Evolutionary conservation across 202 grass and related monocot genomes (phyloP), one percentile per base, ranked within the genome.

Genomic region (Dendrocalamus latiflorus): DNA sequence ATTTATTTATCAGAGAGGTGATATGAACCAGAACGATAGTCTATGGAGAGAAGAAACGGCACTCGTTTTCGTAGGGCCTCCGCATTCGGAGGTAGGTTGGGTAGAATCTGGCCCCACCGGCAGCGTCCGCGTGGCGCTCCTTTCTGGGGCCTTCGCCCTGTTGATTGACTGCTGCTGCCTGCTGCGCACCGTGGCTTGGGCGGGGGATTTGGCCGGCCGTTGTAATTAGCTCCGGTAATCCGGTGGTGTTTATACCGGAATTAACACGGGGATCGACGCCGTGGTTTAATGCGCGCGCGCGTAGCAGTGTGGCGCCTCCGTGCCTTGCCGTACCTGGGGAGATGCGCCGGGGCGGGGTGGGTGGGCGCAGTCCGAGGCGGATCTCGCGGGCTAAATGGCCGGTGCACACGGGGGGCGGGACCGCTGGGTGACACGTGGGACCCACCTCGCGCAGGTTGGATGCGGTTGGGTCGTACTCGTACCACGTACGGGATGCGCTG

Each of bases 311-410:
- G 44, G 45, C 37, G 41, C 8, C 3, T 8, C 41, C 39, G 12
- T 30, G 74, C 25, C 18, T 43, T 41, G 25, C 82, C 78, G 77
- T 78, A 58, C 72, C 83, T 33, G n/a, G 61, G 77, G 55, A 39
- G 58, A 43, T n/a, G n/a, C n/a, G n/a, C n/a, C n/a, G 86, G 62
- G 45, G 68, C 68, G 11, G 4, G 11, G 77, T 8, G 71, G 73
- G 74, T 74, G n/a, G n/a, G 68, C 84, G 68, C 14, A 2, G 20
- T 9, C 74, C 79, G 68, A 86, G 69, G 88, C 84, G 84, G 88
- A 86, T 90, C 84, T 58, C 61, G 74, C 36, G 51, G 51, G 25
- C 58, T n/a, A 14, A 78, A 62, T 56, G 83, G 58, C 42, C 78
- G 66, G 78, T 57, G 49, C 88, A 86, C 87, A 24, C 73, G 30